Conservation (phyloP, 805 yeast species). For the Teunomyces aglyptinius region DNA sequence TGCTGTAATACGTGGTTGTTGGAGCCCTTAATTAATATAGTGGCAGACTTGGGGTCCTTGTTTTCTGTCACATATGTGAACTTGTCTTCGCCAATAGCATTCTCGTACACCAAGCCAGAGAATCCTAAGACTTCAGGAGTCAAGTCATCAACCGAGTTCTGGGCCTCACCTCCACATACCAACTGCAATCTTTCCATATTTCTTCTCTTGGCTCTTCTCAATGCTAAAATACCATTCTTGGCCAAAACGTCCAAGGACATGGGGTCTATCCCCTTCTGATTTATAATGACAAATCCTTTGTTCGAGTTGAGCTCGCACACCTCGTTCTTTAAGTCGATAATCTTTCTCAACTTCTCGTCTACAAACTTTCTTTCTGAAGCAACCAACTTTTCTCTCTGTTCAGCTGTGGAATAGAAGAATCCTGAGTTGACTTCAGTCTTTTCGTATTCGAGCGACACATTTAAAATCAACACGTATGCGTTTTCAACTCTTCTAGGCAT, state of each 20-base stretch:
- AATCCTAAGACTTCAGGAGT: slow-evolving; percentile 75
- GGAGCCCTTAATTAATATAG: slow-evolving; percentile 91
- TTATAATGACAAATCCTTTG: slow-evolving; percentile 87
- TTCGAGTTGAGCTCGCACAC: slow-evolving; percentile 76
- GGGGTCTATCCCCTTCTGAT: slow-evolving; percentile 98
- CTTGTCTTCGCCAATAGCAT: slow-evolving; percentile 94
- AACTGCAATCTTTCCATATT: slow-evolving; percentile 98
- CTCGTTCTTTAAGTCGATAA: slow-evolving; percentile 87
- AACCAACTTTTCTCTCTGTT: slow-evolving; percentile 92
- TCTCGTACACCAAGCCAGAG: slow-evolving; percentile 89
- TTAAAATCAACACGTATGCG: slow-evolving; percentile 81
- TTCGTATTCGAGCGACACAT: slow-evolving; percentile 94
- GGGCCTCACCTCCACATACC: slow-evolving; percentile 96
- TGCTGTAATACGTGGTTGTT: slow-evolving; percentile 86
- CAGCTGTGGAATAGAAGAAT: slow-evolving; percentile 90
- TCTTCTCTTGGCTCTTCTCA: slow-evolving; percentile 97
- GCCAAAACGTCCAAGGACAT: slow-evolving; percentile 95
- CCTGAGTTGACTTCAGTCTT: slow-evolving; percentile 97
- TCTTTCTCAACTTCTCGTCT: slow-evolving; percentile 87
- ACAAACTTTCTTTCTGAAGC: slow-evolving; percentile 92
- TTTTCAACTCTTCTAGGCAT: slow-evolving; percentile 89
- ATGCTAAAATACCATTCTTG: slow-evolving; percentile 86
- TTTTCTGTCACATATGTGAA: slow-evolving; percentile 93
- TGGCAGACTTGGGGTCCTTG: slow-evolving; percentile 85
- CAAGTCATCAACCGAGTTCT: slow-evolving; percentile 93